Base-by-base conservation (phyloP, 257 asterid genomes). In the Ajuga chamaepitys region DNA sequence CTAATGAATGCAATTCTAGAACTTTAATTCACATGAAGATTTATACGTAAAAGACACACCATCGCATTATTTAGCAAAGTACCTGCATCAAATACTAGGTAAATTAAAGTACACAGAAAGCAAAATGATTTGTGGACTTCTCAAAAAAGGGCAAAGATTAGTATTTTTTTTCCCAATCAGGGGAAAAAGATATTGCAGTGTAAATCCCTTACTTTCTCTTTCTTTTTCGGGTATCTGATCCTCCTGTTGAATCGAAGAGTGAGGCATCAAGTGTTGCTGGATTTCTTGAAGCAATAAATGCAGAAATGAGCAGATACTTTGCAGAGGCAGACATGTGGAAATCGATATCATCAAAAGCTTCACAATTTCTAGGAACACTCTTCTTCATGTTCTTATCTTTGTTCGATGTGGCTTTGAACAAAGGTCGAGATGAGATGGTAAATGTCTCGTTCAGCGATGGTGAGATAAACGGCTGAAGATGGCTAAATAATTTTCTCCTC, bases 231-330 rank as follows among this genome's bases (percentile, higher is more conserved):
- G 81, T 85, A 68, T 76, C 84, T 7, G 82, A 58, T 64, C 98
- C 98, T 45, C 99, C 98, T 3, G 96, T 90, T 70, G 98, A 88
- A 81, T 94, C 99, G 61, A 94, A 94, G 46, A 94, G 77, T 4
- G 98, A 83, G 34, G 95, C 98, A 71, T 90, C 99, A 51, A 94
- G 98, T 18, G 99, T 94, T 45, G 99, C 98, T 34, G 99, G 98
- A 78, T 94, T 94, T 81, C 91, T 82, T 54, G 99, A 94, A 67
- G 99, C 95, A 74, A 94, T 87, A 79, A 88, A 94, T 61, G 96
- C 95, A 62, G 95, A 90, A 76, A 94, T 82, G 48, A 94, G 96
- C 60, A 90, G 86, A 81, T 90, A 94, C 35, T 83, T 94, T 30
- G 96, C 91, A 73, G 95, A 85, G 71, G 80, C 80, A 51, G 99